phyloP scores from a whole-genome alignment of 257 asterid species.

The Ilex asprella region DNA sequence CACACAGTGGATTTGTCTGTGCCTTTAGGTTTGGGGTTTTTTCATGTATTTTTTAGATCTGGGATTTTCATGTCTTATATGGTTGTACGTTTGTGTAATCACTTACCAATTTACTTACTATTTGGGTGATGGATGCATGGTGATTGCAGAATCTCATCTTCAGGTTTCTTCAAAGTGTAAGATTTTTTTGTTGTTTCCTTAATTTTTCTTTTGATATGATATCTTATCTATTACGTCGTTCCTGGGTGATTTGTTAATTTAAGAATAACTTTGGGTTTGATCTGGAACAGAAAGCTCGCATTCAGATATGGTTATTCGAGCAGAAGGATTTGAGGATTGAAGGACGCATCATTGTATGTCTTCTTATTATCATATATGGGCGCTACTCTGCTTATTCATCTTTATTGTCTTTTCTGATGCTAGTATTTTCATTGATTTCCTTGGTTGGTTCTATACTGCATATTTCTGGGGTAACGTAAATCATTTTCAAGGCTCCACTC shows the following conservation, averaged over 20 bases:
- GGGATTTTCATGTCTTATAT: background rate
- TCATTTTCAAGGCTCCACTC: no score
- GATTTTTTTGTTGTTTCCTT: background rate
- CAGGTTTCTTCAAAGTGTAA: conserved; percentile 65
- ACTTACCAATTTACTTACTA: background rate
- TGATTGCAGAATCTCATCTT: conserved; percentile 49
- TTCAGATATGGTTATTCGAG: conserved; percentile 59
- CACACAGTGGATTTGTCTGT: no score
- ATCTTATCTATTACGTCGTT: no score
- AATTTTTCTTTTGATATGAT: background rate
- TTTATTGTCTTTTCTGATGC: no score
- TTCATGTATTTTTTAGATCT: background rate
- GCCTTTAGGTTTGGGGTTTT: background rate
- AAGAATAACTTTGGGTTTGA: background rate
- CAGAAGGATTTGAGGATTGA: conserved; percentile 62
- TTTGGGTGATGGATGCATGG: background rate
- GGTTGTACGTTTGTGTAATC: background rate
- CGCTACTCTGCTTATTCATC: no score
- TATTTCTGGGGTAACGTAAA: no score
- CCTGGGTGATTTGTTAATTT: no score
- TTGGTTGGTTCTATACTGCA: no score
- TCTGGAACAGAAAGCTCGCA: conserved; percentile 41
- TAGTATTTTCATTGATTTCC: no score
- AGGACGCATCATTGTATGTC: conserved; percentile 49
- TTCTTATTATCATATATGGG: background rate